A percentile compares a stretch with the other conserved stretches of the same genome.
These are phyloP conservation scores for Diaporthe citri DNA, from an alignment of 2,329 filamentous ascomycete genomes.

Conservation along the genomic window DNA sequence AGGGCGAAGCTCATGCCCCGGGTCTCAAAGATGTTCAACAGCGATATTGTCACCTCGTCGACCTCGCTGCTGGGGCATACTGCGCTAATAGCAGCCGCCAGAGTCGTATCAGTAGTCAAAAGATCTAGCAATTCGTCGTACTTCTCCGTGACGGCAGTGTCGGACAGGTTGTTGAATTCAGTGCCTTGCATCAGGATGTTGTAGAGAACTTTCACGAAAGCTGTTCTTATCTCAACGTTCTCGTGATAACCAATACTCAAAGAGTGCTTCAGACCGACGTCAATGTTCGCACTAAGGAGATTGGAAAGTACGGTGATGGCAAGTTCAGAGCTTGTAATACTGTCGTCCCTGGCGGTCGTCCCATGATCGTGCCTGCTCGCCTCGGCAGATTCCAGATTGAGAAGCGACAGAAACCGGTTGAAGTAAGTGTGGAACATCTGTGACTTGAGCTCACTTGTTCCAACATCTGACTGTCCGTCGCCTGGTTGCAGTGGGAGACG, in stretches of 20 bases:
- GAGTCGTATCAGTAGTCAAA: conserved; percentile 71
- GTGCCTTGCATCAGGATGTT: conserved; percentile 80
- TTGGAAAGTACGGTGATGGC: conserved; percentile 78
- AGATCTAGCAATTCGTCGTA: conserved; percentile 75
- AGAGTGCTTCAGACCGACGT: conserved; percentile 78
- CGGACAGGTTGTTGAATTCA: conserved; percentile 77
- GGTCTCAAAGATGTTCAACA: conserved; percentile 78
- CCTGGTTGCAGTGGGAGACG: conserved; percentile 75
- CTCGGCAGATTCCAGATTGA: conserved; percentile 69
- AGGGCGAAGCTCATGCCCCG: conserved; percentile 73
- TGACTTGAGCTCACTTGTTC: conserved; percentile 76
- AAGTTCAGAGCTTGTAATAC: conserved; percentile 69
- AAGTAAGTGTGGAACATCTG: conserved; percentile 81
- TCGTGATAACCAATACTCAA: conserved; percentile 79
- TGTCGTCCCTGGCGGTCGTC: conserved; percentile 64
- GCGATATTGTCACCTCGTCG: conserved; percentile 75
- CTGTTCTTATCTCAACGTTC: conserved; percentile 76
- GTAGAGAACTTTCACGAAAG: conserved; percentile 77
- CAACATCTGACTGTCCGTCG: conserved; percentile 74
- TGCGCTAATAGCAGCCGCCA: conserved; percentile 74
- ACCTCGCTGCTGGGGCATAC: conserved; percentile 77
- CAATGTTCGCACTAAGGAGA: conserved; percentile 77
- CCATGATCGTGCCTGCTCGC: conserved; percentile 57
- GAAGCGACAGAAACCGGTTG: conserved; percentile 75
- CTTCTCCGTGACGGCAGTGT: conserved; percentile 76